Evolutionary conservation across 1,284 basidiomycete species (phyloP).

Genomic region (Peniophora sp.): DNA sequence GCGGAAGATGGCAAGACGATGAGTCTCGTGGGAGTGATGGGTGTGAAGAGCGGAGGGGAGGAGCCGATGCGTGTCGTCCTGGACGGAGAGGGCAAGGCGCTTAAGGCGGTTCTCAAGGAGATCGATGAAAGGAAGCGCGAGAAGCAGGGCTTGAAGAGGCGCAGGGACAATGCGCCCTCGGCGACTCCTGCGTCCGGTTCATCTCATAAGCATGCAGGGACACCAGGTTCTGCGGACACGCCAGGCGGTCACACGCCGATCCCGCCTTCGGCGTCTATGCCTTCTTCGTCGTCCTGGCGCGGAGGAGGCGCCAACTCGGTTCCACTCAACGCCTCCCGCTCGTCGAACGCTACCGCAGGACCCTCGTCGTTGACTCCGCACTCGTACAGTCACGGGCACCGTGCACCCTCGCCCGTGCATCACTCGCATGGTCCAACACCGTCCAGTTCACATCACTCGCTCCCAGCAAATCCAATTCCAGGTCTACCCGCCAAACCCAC

Average conservation of each 20-base stretch:
- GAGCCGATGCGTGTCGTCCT: constrained; percentile 53
- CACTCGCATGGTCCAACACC: too few relatives aligned
- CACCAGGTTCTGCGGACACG: neutral
- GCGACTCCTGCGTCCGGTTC: constrained; percentile 4
- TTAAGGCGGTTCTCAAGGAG: constrained; percentile 54
- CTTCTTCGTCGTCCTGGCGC: too few relatives aligned
- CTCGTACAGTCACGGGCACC: neutral
- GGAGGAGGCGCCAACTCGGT: too few relatives aligned
- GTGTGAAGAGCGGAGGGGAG: constrained; percentile 19
- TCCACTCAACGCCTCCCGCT: too few relatives aligned
- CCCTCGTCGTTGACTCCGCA: neutral
- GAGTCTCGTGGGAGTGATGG: constrained; percentile 24
- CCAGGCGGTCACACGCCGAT: neutral
- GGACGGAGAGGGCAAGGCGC: constrained; percentile 51
- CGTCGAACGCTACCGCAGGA: too few relatives aligned
- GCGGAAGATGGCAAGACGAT: constrained; percentile 50
- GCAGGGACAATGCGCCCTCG: constrained; percentile 12
- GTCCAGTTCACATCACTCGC: neutral
- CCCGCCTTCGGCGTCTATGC: neutral
- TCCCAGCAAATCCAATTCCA: constrained; percentile 2
- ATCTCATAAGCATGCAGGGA: neutral
- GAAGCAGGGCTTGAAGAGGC: constrained; percentile 25
- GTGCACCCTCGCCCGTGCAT: neutral
- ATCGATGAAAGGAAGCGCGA: constrained; percentile 44
- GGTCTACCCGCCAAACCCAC: constrained; percentile 11